These are phyloP conservation scores for Sutorius eximius DNA, from an alignment of 1,284 basidiomycete species.

Conservation along the genomic window DNA sequence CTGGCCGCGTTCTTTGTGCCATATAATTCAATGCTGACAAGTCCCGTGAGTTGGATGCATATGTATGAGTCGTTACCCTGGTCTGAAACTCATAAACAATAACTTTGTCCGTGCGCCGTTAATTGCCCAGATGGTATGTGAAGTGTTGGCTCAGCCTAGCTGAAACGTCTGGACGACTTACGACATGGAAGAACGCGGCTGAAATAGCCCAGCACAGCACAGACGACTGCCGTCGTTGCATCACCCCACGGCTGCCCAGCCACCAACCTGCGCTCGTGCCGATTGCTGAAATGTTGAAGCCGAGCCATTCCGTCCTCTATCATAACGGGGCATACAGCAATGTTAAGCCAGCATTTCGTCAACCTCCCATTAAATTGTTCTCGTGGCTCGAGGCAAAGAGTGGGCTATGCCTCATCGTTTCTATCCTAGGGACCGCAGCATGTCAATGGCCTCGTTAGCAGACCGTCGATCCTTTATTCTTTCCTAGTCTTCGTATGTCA, in stretches of 20 bases:
- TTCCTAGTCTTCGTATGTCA: too few species aligned
- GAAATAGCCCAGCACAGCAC: background rate
- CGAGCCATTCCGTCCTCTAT: too few species aligned
- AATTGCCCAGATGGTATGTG: background rate
- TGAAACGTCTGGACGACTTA: background rate
- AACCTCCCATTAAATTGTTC: background rate
- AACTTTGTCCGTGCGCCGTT: background rate
- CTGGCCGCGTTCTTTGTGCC: background rate
- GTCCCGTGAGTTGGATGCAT: background rate
- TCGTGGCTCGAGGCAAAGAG: background rate
- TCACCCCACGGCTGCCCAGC: too few species aligned
- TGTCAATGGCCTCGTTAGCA: background rate
- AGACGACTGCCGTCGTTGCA: background rate
- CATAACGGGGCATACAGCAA: background rate
- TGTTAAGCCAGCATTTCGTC: background rate
- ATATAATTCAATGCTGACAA: background rate
- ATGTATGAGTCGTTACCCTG: background rate
- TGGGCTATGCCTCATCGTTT: background rate
- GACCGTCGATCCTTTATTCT: background rate
- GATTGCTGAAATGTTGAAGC: background rate
- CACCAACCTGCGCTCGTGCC: background rate
- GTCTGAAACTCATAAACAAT: background rate
- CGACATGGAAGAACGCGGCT: background rate
- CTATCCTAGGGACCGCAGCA: background rate
- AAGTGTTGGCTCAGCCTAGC: too few species aligned